These are phyloP conservation scores for Tardiomyces blankii DNA, from an alignment of 1,139 yeast genomes.

Conservation along the genomic window DNA sequence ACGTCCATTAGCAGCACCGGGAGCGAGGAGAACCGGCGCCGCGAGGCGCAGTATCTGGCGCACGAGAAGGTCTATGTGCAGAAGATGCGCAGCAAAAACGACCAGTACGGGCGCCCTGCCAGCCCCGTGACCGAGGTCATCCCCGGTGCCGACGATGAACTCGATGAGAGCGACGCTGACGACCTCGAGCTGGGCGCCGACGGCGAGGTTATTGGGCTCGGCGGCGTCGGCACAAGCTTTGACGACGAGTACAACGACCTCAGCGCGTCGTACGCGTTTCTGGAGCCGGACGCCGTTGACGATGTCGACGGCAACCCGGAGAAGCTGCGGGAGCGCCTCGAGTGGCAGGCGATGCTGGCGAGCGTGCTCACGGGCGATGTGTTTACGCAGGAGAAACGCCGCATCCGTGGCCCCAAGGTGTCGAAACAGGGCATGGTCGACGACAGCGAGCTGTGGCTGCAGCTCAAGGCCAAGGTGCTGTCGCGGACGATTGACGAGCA, in stretches of 20 bases:
- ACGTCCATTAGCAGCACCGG: no score
- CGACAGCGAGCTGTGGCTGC: conserved; percentile 72
- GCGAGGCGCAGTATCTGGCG: conserved; percentile 25
- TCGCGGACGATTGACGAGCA: conserved; percentile 81
- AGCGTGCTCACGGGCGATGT: conserved; percentile 93
- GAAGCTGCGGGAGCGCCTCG: conserved; percentile 66
- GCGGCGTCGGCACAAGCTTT: conserved; percentile 25
- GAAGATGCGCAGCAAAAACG: conserved; percentile 46
- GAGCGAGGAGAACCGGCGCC: no score
- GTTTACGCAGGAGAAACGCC: conserved; percentile 79
- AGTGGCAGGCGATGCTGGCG: conserved; percentile 93
- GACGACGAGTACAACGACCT: conserved; percentile 25
- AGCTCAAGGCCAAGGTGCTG: conserved; percentile 66
- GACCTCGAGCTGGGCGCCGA: conserved; percentile 6
- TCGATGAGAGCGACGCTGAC: conserved; percentile 10
- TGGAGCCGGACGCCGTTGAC: conserved; percentile 3
- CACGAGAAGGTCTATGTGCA: conserved; percentile 64
- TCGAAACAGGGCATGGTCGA: conserved; percentile 17
- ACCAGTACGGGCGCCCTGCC: conserved; percentile 45
- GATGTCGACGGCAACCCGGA: conserved; percentile 28
- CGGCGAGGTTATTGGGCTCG: conserved; percentile 16
- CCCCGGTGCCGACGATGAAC: conserved; percentile 8
- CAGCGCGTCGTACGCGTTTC: conserved; percentile 15
- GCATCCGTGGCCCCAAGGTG: conserved; percentile 35
- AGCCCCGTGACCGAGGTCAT: conserved; percentile 15